Percentiles rank a stretch among this genome's conserved stretches.
Evolutionary conservation across 352 stramenopile genomes (phyloP).

Genomic region (Paralagenidium karlingii): DNA sequence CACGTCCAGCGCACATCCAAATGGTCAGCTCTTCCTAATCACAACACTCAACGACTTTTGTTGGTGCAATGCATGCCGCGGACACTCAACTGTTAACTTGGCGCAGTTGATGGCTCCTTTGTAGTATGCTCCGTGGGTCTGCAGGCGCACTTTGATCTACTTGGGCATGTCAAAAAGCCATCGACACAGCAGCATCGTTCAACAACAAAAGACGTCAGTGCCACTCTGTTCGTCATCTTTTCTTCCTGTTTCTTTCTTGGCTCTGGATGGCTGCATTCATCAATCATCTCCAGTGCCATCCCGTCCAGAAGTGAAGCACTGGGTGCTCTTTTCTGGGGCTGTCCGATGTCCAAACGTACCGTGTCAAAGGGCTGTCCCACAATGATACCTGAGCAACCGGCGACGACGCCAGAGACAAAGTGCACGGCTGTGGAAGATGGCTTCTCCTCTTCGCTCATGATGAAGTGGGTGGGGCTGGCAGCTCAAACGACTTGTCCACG

Average conservation of each 20-base stretch:
- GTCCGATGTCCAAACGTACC: too few species aligned
- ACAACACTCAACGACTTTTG: slow-evolving; percentile 16
- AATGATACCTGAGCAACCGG: slow-evolving; percentile 31
- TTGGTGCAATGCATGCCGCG: too few species aligned
- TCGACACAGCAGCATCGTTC: neutral
- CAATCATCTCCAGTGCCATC: too few species aligned
- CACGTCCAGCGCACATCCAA: neutral
- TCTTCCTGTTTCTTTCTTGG: too few species aligned
- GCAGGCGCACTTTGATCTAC: slow-evolving; percentile 48
- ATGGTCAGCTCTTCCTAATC: neutral
- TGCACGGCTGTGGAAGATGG: slow-evolving; percentile 24
- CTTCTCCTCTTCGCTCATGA: too few species aligned
- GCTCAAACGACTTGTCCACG: too few species aligned
- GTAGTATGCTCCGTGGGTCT: slow-evolving; percentile 43
- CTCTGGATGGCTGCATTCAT: too few species aligned
- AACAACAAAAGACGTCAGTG: neutral
- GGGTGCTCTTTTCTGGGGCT: too few species aligned
- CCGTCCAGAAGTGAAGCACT: too few species aligned
- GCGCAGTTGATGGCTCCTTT: slow-evolving; percentile 33
- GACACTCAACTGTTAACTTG: neutral
- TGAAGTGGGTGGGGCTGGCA: too few species aligned
- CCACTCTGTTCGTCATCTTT: neutral
- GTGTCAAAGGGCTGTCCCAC: slow-evolving; percentile 54
- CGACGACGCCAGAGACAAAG: slow-evolving; percentile 31
- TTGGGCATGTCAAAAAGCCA: slow-evolving; percentile 3